A percentile compares a stretch with the other conserved stretches of the same genome.
phyloP scores from a whole-genome alignment of 2,329 filamentous ascomycete genomes.

The Phoma sp. region DNA sequence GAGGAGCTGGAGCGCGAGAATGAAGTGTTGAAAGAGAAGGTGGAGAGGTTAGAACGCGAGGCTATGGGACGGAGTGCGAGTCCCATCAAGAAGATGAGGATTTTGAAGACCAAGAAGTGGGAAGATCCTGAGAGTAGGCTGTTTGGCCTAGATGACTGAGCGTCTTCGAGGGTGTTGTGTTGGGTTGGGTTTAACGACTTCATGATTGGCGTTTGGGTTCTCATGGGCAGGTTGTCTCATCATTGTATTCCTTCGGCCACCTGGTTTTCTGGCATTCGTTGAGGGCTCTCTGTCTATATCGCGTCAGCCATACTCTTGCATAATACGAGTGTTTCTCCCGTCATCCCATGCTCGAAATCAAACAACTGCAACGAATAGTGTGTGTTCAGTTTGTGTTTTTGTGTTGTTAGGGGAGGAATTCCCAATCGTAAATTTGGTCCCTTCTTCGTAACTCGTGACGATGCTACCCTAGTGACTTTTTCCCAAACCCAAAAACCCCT shows the following conservation, averaged over 20 bases:
- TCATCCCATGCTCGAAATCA: no score
- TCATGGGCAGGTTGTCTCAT: neutral
- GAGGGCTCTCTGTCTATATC: neutral
- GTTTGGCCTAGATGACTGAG: constrained; percentile 13
- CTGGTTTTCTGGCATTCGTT: neutral
- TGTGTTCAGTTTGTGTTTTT: neutral
- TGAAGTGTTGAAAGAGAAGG: constrained; percentile 43
- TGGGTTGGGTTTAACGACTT: neutral
- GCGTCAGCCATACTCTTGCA: no score
- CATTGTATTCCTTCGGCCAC: neutral
- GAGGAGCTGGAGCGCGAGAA: constrained; percentile 56
- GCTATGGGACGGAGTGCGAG: constrained; percentile 46
- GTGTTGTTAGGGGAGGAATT: constrained; percentile 44
- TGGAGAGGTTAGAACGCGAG: constrained; percentile 52
- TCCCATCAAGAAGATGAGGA: constrained; percentile 58
- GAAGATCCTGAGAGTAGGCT: constrained; percentile 42
- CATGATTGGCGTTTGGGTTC: constrained; percentile 14
- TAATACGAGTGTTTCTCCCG: no score
- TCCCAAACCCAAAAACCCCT: constrained; percentile 8
- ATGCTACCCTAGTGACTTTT: constrained; percentile 44
- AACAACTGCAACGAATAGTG: no score
- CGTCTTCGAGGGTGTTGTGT: neutral
- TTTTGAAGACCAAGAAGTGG: constrained; percentile 58
- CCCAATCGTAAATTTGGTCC: constrained; percentile 43
- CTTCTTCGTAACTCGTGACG: constrained; percentile 42